A percentile compares a stretch with the other conserved stretches of the same genome.
These are phyloP conservation scores for Acanthamoeba divionensis DNA, from an alignment of 208 protist species.

Conservation along the genomic window DNA sequence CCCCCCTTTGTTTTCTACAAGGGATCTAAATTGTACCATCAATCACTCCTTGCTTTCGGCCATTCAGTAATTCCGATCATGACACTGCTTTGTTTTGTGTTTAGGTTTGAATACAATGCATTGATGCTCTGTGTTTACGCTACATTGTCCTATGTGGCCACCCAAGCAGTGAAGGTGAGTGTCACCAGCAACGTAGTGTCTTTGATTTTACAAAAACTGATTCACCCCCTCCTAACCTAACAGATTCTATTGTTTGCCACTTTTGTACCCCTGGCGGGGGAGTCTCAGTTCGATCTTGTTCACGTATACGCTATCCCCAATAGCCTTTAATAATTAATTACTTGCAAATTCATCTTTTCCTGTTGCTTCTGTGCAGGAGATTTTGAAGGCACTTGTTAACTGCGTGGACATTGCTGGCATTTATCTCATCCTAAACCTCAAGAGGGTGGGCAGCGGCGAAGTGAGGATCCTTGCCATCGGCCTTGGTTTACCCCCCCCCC, in stretches of 20 bases:
- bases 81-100: neutral
- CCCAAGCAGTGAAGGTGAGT: conserved; percentile 13
- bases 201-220: neutral
- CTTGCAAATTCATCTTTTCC: neutral
- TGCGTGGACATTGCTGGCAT: neutral
- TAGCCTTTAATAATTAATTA: neutral
- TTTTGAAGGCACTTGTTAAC: neutral
- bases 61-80: too few species aligned
- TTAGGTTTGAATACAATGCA: conserved; percentile 22
- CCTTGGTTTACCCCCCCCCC: neutral
- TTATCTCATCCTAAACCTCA: conserved; percentile 37
- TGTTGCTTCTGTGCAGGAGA: neutral
- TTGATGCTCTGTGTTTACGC: neutral
- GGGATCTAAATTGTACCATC: conserved; percentile 2
- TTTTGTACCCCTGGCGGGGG: neutral
- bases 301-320: neutral
- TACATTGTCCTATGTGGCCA: neutral
- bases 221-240: neutral
- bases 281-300: conserved; percentile 16
- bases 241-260: conserved; percentile 32
- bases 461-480: neutral
- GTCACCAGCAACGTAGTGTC: neutral
- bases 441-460: conserved; percentile 21
- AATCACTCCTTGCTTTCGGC: too few species aligned
- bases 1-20: conserved; percentile 44